These are phyloP conservation scores for Mycena kentingensis DNA, from an alignment of 768 basidiomycete genomes.

Conservation along the genomic window DNA sequence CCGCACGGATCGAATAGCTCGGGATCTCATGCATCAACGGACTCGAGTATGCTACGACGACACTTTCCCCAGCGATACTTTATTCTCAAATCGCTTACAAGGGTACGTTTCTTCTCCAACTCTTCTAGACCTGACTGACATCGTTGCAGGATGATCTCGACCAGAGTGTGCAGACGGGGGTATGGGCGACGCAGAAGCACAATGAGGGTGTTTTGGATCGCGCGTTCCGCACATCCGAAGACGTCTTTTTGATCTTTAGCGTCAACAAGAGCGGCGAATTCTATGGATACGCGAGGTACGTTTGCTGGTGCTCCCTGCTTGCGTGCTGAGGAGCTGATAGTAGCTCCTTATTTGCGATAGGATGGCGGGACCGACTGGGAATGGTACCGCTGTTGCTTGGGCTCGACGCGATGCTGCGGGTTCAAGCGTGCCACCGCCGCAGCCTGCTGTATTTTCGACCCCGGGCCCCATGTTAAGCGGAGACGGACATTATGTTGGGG, in stretches of 20 bases:
- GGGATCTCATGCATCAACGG: constrained; percentile 77
- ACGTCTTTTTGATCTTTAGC: constrained; percentile 88
- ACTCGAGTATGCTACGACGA: constrained; percentile 72
- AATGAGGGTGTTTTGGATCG: constrained; percentile 91
- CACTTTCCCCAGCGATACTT: constrained; percentile 91
- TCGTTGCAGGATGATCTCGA: constrained; percentile 72
- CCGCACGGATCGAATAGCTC: constrained; percentile 55
- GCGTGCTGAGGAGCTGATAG: no score
- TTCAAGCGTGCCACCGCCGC: no score
- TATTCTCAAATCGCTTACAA: constrained; percentile 85
- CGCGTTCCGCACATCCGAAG: constrained; percentile 86
- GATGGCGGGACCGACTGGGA: constrained; percentile 69
- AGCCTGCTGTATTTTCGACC: no score
- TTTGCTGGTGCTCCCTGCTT: constrained; percentile 3
- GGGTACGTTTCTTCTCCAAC: constrained; percentile 42
- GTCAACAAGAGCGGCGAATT: constrained; percentile 95
- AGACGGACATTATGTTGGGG: constrained; percentile 11
- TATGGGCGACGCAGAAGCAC: constrained; percentile 94
- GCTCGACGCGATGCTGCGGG: constrained; percentile 47
- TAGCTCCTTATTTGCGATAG: constrained; percentile 40
- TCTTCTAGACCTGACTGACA: constrained; percentile 8
- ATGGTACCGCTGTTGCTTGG: constrained; percentile 55
- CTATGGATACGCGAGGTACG: constrained; percentile 85
- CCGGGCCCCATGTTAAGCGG: constrained; percentile 9
- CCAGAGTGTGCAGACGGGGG: constrained; percentile 70